Evolutionary conservation across 495 filamentous ascomycete genomes (phyloP), one percentile per base, ranked within the genome.

Genomic region (Penicillium coprophilum): DNA sequence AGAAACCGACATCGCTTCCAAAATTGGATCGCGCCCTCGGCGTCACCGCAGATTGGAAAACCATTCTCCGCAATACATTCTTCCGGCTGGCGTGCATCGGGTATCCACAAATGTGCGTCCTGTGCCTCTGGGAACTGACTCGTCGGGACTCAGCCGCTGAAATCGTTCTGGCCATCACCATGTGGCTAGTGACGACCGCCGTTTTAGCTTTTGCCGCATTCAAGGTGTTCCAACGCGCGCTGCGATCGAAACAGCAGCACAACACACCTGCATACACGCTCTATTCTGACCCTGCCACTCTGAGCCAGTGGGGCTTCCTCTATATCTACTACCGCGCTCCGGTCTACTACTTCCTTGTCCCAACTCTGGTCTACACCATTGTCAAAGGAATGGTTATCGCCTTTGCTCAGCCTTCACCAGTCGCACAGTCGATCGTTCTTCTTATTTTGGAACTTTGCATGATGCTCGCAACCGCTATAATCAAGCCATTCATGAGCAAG

Each of bases 271-370:
- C 91, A 38, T 97, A 97, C 69, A 96, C 96, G 57, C 84, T 98
- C 39, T 98, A 95, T 78, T 96, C 93, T 8, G 94, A 98, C 64
- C 90, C 91, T 12, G 82, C 87, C 49, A 87, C 90, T 23, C 74
- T 98, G 58, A 97, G 96, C 82, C 94, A 96, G 73, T 97, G 93
- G 93, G 94, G 94, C 15, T 97, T 97, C 77, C 77, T 98, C 31
- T 98, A 98, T 66, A 88, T 97, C 50, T 92, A 97, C 72, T 97
- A 96, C 79, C 87, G 90, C 58, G 93, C 94, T 15, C 91, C 92
- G 1, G 89, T 90, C 8, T 98, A 96, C 78, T 98, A 93, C 76
- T 98, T 95, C 72, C 87, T 97, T 66, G 82, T 92, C 12, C 92
- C 92, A 1, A 62, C 88, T 20, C 79, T 97, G 43, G 69, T 77